These are phyloP conservation scores for Elasticomyces elasticus DNA, from an alignment of 495 filamentous ascomycete species.

Conservation along the genomic window DNA sequence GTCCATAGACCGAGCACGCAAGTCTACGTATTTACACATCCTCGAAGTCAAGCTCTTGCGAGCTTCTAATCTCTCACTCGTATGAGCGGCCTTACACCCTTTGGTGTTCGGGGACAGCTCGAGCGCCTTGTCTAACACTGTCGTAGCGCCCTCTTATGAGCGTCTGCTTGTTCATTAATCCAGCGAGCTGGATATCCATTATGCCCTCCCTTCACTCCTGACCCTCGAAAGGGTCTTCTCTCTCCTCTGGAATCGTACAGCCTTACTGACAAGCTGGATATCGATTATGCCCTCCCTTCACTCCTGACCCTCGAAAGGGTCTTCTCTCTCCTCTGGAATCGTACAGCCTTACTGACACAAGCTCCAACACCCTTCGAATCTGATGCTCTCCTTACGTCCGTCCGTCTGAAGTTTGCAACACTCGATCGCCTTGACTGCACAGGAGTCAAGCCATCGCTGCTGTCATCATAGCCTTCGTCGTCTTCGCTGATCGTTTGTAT, in stretches of 20 bases:
- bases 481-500: neutral
- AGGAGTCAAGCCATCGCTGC: conserved; percentile 5
- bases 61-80: too few relatives aligned
- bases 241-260: neutral
- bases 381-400: neutral
- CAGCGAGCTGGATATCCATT: too few relatives aligned
- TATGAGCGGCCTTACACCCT: too few relatives aligned
- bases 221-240: neutral
- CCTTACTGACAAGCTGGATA: too few relatives aligned
- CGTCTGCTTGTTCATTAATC: too few relatives aligned
- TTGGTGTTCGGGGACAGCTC: too few relatives aligned
- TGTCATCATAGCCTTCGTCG: conserved; percentile 9
- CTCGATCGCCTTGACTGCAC: neutral
- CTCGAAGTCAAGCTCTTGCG: too few relatives aligned
- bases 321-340: neutral
- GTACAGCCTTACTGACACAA: conserved; percentile 8
- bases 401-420: neutral
- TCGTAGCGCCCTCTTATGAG: too few relatives aligned
- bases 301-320: neutral
- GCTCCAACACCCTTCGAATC: conserved; percentile 8
- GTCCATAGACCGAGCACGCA: too few relatives aligned
- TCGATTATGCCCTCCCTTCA: neutral
- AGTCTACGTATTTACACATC: too few relatives aligned
- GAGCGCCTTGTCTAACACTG: too few relatives aligned
- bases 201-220: neutral